Conservation (phyloP, 2,329 filamentous ascomycete species). For the Pezicula radicicola region DNA sequence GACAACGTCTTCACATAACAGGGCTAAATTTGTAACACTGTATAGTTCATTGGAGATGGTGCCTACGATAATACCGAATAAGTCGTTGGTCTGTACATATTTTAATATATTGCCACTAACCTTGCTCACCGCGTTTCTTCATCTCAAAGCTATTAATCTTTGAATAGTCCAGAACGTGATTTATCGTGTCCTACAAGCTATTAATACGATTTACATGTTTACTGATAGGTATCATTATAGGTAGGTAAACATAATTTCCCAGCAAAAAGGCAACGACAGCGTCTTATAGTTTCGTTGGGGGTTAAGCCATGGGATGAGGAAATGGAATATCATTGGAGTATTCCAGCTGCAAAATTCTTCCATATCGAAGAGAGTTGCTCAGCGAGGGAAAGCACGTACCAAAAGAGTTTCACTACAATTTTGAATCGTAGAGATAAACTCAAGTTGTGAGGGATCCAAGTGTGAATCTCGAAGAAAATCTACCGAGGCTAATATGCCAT, state of each 20-base stretch:
- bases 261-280: not conserved
- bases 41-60: slow-evolving; percentile 23
- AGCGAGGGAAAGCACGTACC: slow-evolving; percentile 1
- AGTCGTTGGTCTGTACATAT: not conserved
- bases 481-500: slow-evolving; percentile 50
- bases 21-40: slow-evolving; percentile 21
- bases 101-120: slow-evolving; percentile 1
- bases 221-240: not conserved
- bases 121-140: slow-evolving; percentile 15
- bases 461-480: slow-evolving; percentile 49
- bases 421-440: slow-evolving; percentile 45
- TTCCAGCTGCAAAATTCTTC: no score
- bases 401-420: slow-evolving; percentile 48
- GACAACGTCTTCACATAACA: slow-evolving; percentile 25
- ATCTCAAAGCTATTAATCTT: slow-evolving; percentile 45
- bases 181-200: slow-evolving; percentile 41
- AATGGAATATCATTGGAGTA: no score
- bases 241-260: not conserved
- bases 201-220: not conserved
- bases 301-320: no score
- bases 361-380: no score
- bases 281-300: not conserved
- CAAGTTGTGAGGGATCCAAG: slow-evolving; percentile 41
- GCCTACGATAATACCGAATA: slow-evolving; percentile 4
- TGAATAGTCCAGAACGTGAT: slow-evolving; percentile 50